These are phyloP conservation scores for Cystobasidiopsis lactophilus DNA, from an alignment of 768 basidiomycete genomes.

Conservation along the genomic window DNA sequence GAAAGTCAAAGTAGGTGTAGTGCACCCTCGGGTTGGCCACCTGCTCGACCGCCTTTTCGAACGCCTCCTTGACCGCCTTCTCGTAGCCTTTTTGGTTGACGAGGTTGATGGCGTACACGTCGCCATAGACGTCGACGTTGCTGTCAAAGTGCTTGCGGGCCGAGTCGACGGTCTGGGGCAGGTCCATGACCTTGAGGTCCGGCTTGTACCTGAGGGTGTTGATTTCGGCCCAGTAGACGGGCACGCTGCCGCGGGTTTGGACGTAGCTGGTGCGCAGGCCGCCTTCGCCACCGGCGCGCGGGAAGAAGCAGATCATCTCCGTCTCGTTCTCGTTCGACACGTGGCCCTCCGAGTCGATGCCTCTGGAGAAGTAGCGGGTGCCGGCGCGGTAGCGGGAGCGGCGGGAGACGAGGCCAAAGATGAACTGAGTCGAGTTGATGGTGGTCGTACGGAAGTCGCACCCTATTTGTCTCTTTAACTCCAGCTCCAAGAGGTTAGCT, in stretches of 20 bases:
- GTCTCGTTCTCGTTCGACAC: slow-evolving; percentile 97
- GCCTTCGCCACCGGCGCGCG: slow-evolving; percentile 21
- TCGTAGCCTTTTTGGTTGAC: slow-evolving; percentile 88
- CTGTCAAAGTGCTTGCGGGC: slow-evolving; percentile 52
- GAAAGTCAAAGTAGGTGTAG: slow-evolving; percentile 95
- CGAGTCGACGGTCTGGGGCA: slow-evolving; percentile 55
- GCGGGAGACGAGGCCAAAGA: slow-evolving; percentile 71
- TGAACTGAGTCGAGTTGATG: slow-evolving; percentile 55
- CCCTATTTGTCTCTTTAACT: slow-evolving; percentile 31
- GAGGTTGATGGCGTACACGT: slow-evolving; percentile 61
- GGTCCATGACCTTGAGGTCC: slow-evolving; percentile 86
- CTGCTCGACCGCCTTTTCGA: slow-evolving; percentile 51
- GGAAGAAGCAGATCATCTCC: slow-evolving; percentile 66
- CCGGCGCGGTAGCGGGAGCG: slow-evolving; percentile 86
- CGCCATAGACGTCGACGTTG: slow-evolving; percentile 51
- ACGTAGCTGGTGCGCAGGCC: slow-evolving; percentile 48
- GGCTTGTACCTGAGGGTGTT: slow-evolving; percentile 90
- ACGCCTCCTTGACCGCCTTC: slow-evolving; percentile 82
- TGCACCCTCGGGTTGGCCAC: slow-evolving; percentile 43
- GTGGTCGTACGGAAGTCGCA: slow-evolving; percentile 59
- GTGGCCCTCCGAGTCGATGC: slow-evolving; percentile 68
- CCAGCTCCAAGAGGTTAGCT: neutral
- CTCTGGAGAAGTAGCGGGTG: slow-evolving; percentile 88
- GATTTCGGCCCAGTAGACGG: slow-evolving; percentile 88
- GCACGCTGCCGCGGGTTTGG: slow-evolving; percentile 81